Percentiles rank a stretch among this genome's conserved stretches.
phyloP scores from a whole-genome alignment of 1,284 basidiomycete species.

The Sporisorium sorghi region DNA sequence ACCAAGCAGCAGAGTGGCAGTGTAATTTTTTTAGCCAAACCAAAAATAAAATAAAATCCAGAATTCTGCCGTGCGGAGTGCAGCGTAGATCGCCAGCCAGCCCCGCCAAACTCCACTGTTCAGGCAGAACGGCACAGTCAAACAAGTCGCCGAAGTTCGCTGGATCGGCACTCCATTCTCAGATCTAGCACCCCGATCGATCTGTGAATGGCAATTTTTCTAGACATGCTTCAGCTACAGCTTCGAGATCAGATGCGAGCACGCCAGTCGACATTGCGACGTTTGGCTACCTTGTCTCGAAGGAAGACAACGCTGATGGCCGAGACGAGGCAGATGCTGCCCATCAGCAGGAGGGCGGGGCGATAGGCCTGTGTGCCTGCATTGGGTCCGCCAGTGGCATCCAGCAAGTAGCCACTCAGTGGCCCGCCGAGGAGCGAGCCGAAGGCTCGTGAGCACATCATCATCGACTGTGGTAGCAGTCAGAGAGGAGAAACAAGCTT shows the following conservation, averaged over 20 bases:
- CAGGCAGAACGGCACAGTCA: neutral
- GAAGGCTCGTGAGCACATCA: conserved; percentile 44
- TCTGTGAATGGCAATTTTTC: too few species aligned
- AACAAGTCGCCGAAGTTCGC: conserved; percentile 10
- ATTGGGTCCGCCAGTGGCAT: conserved; percentile 46
- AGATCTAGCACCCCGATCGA: conserved; percentile 1
- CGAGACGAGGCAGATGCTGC: conserved; percentile 40
- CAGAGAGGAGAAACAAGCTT: neutral
- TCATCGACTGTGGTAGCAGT: conserved; percentile 33
- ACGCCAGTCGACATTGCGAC: conserved; percentile 37
- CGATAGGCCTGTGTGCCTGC: conserved; percentile 38
- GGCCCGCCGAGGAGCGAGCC: conserved; percentile 52
- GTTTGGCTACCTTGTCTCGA: conserved; percentile 30
- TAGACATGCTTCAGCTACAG: too few species aligned
- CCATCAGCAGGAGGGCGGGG: conserved; percentile 48
- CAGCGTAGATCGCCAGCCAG: conserved; percentile 1
- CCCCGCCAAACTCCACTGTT: conserved; percentile 5
- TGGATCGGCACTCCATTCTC: neutral
- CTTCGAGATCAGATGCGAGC: conserved; percentile 23
- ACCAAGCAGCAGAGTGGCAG: neutral
- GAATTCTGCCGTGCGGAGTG: neutral
- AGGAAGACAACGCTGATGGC: conserved; percentile 36
- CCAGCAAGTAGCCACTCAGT: conserved; percentile 49
- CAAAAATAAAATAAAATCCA: neutral
- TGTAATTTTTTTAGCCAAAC: neutral